These are phyloP conservation scores for Tolypocladium tropicale DNA, from an alignment of 2,329 filamentous ascomycete species.

Conservation along the genomic window DNA sequence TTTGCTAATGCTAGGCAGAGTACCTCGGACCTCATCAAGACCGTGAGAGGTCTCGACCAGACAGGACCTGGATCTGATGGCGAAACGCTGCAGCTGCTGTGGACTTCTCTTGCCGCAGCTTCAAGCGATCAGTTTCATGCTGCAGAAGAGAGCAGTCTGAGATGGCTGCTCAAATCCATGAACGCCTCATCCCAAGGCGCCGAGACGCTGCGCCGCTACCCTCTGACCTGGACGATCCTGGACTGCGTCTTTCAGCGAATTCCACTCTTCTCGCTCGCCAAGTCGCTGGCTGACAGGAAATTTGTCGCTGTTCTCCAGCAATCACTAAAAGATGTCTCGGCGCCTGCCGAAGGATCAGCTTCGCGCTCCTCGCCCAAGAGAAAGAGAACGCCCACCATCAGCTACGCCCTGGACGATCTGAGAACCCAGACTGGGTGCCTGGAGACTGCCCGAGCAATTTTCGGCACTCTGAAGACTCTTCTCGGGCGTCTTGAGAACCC, in stretches of 20 bases:
- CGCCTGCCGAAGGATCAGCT: conserved; percentile 14
- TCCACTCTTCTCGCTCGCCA: conserved; percentile 58
- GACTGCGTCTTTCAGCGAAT: conserved; percentile 52
- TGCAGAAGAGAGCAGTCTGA: conserved; percentile 46
- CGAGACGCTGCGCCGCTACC: conserved; percentile 44
- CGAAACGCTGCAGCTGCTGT: conserved; percentile 38
- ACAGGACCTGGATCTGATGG: conserved; percentile 31
- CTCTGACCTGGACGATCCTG: conserved; percentile 52
- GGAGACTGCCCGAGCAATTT: conserved; percentile 35
- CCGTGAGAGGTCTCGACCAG: conserved; percentile 45
- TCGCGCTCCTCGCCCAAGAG: conserved; percentile 26
- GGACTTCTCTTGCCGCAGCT: conserved; percentile 34
- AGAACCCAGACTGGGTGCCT: conserved; percentile 30
- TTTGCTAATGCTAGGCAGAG: conserved; percentile 14
- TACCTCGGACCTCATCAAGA: conserved; percentile 35
- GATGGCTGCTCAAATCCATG: conserved; percentile 56
- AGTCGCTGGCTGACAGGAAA: conserved; percentile 58
- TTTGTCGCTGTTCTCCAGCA: conserved; percentile 58
- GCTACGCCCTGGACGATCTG: conserved; percentile 30
- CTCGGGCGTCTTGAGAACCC: conserved; percentile 32
- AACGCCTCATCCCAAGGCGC: conserved; percentile 33
- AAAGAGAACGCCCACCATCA: conserved; percentile 29
- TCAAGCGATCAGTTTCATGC: conserved; percentile 35
- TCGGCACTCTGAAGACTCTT: conserved; percentile 34
- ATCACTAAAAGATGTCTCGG: conserved; percentile 49